Evolutionary conservation across 2,329 filamentous ascomycete genomes (phyloP), one percentile per base, ranked within the genome.

Genomic region (Endocalyx cinctus): DNA sequence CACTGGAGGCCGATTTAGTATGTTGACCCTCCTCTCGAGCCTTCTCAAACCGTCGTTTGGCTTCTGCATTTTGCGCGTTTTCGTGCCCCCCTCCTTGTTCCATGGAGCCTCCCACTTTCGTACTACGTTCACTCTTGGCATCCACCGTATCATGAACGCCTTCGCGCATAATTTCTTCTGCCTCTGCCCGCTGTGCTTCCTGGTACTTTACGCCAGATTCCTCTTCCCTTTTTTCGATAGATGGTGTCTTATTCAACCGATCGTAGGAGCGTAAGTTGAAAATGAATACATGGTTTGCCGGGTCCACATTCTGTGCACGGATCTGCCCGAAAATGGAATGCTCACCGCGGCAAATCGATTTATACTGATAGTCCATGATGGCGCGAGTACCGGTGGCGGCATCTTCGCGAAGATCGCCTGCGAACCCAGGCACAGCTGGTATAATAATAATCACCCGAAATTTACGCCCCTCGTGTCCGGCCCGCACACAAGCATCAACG

Each of bases 301-400:
- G 87, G 48, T 96, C 80, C 2, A 92, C 76, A 2, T 85, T 88
- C 42, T 84, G 70, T 6, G 75, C 77, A 37, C 70, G 69, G 38
- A 96, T 79, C 53, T 84, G 82, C 25, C 77, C 87, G 48, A 84
- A 92, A 33, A 98, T 97, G 5, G 87, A 95, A 55, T 97, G 72
- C 43, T 94, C 83, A 5, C 92, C 92, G 27, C 92, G 82, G 52
- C 84, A 87, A 45, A 98, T 94, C 0, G 87, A 94, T 62, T 94
- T 94, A 70, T 92, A 98, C 57, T 97, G 92, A 54, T 95, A 97
- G 57, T 97, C 89, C 87, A 98, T 97, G 51, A 97, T 98, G 10
- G 89, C 90, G 30, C 87, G 67, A 0, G 90, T 97, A 8, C 90
- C 90, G 1, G 78, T 77, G 0, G 90, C 90, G 14, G 84, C 87